A percentile compares a stretch with the other conserved stretches of the same genome.
These are phyloP conservation scores for Skeletonema potamos DNA, from an alignment of 108 stramenopile genomes.

Conservation along the genomic window DNA sequence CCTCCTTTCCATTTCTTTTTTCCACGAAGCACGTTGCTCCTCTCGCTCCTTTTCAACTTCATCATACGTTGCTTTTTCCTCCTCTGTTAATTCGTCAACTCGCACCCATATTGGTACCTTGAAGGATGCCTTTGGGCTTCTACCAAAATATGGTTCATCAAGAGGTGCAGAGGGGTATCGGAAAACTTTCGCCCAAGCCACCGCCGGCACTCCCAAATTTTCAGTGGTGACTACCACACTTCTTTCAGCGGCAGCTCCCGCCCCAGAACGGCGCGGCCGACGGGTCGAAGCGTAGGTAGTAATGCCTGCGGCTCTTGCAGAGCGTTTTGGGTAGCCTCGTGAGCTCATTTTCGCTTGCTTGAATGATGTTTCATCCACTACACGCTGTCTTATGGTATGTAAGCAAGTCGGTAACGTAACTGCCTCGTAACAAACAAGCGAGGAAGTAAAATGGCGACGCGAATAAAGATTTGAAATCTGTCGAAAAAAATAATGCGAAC, in stretches of 20 bases:
- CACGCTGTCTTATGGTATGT: too few relatives aligned
- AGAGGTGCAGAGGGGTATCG: slow-evolving; percentile 24
- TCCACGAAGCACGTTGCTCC: slow-evolving; percentile 20
- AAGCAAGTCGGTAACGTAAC: too few relatives aligned
- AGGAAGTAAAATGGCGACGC: too few relatives aligned
- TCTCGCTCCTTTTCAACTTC: slow-evolving; percentile 18
- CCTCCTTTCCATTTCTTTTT: slow-evolving; percentile 10
- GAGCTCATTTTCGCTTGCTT: slow-evolving; percentile 15
- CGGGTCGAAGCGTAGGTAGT: slow-evolving; percentile 10
- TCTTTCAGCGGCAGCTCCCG: slow-evolving; percentile 1
- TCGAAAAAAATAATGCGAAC: too few relatives aligned
- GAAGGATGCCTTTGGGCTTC: slow-evolving; percentile 24
- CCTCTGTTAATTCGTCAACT: slow-evolving; percentile 28
- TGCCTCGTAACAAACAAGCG: too few relatives aligned
- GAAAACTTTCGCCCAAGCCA: slow-evolving; percentile 25
- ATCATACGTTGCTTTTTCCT: slow-evolving; percentile 21
- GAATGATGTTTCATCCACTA: too few relatives aligned
- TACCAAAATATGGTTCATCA: slow-evolving; percentile 41
- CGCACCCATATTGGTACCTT: slow-evolving; percentile 28
- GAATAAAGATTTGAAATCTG: too few relatives aligned
- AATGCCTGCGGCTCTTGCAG: slow-evolving; percentile 14
- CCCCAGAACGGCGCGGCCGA: slow-evolving; percentile 16
- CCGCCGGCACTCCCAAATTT: slow-evolving; percentile 5
- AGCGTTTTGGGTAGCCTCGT: slow-evolving; percentile 40
- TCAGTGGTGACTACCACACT: background rate